Base-by-base conservation (phyloP, 257 asterid genomes). In the Schizonepeta tenuifolia region DNA sequence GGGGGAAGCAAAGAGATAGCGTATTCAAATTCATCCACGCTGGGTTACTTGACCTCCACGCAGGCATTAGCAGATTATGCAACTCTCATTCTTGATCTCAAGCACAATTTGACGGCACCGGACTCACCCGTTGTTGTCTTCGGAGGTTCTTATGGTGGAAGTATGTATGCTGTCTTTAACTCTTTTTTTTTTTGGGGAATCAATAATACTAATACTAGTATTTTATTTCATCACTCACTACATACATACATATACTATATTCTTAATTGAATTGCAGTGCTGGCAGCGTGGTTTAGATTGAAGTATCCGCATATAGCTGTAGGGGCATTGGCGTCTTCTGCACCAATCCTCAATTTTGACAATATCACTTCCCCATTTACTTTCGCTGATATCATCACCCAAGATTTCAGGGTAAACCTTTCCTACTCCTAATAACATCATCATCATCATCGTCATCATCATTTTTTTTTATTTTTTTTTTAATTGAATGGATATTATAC, bases 91-190 rank as follows among this genome's bases (percentile, higher is more conserved):
- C 77, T 84, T 65, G 96, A 89, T 72, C 87, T 91, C 41, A 93
- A 93, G 65, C 82, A 79, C 60, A 93, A 93, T 59, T 67, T 93
- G 84, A 75, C 89, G 0, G 96, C 97, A 5, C 12, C 6, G 24
- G 85, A 86, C 12, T 84, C 87, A 2, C 98, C 98, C 0, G 97
- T 93, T 36, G 87, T 93, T 11, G 97, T 91, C 12, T 86, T 93
- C 26, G 98, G 97, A 46, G 98, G 98, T 63, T 93, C 98, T 73
- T 93, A 93, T 43, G 97, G 97, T 63, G 98, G 97, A 89, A 93
- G 98, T 93, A 85, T 18, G 89, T n/a, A n/a, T n/a, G n/a, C n/a
- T n/a, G 0, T 15, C 4, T 64, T 0, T 53, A 2, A 28, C 33
- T 9, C 14, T 13, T 31, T 31, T 47, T 10, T 12, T 31, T 13